These are phyloP conservation scores for Phytophthora uliginosa DNA, from an alignment of 352 stramenopile species.

Conservation along the genomic window DNA sequence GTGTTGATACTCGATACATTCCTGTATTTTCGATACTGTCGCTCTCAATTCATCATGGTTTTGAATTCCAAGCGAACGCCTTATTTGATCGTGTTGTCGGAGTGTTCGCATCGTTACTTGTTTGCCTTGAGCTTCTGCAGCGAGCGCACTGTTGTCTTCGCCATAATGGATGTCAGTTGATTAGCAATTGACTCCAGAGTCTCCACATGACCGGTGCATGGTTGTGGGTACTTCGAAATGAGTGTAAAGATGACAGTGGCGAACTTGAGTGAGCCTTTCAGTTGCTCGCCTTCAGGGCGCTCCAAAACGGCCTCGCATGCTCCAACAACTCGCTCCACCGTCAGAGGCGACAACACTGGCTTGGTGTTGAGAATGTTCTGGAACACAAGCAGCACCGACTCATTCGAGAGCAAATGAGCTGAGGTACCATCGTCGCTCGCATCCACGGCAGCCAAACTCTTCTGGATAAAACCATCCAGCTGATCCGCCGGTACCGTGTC, in stretches of 20 bases:
- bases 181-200: conserved; percentile 55
- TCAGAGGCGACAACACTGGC: conserved; percentile 50
- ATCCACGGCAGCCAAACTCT: conserved; percentile 26
- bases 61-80: background rate
- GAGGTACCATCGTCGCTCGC: conserved; percentile 5
- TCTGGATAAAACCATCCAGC: conserved; percentile 59
- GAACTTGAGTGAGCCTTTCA: conserved; percentile 66
- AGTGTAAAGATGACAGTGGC: conserved; percentile 74
- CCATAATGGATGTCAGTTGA: conserved; percentile 65
- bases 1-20: conserved; percentile 17
- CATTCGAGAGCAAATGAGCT: conserved; percentile 66
- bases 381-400: conserved; percentile 74
- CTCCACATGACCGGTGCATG: conserved; percentile 55
- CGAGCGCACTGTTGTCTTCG: conserved; percentile 69
- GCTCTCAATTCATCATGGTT: background rate
- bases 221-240: conserved; percentile 68
- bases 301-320: conserved; percentile 58
- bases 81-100: background rate
- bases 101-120: conserved; percentile 19
- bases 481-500: conserved; percentile 57
- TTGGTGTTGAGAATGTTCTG: conserved; percentile 81
- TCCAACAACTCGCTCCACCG: conserved; percentile 58
- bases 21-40: conserved; percentile 13
- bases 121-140: conserved; percentile 71
- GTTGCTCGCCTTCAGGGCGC: conserved; percentile 31